Evolutionary conservation across 75 land plant species (phyloP), one percentile per base, ranked within the genome.

Genomic region (Isoetes taiwanensis): DNA sequence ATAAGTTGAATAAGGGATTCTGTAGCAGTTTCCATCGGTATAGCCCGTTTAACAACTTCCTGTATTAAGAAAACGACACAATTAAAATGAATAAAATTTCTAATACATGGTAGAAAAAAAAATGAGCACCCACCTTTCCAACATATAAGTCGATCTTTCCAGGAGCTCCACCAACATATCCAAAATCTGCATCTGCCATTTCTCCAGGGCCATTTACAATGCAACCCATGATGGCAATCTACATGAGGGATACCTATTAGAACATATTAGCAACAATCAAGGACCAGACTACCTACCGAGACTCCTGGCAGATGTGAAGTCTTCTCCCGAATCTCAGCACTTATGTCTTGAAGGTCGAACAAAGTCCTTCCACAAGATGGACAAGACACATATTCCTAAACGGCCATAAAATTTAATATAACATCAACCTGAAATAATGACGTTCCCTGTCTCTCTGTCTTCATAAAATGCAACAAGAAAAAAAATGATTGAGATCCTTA

Each of bases 221-320:
- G 72, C 98, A 93, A 31, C 98, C 98, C 98, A 93, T 93, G 40
- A 93, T 93, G 8, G 98, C 98, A 69, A 93, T 93, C 94, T 91
- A 74, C 59, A 32, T 70, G 25, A 26, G 27, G 12, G 28, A 57
- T 8, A 35, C 29, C 20, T 9, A 48, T 11, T 17, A 48, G 27
- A 54, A 29, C 29, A 29, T 12, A 30, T 54, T 30, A 34, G 19
- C 9, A 54, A 1, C 57, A 19, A 54, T 30, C 19, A 29, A 10
- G 10, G 30, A 2, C 20, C 56, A 29, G 11, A 42, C 19, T 24
- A 54, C 69, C 40, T 78, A 91, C 97, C 35, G 98, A 84, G 65
- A 93, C 98, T 54, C 98, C 98, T 34, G 98, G 98, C 61, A 93
- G 68, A 40, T 93, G 98, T 10, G 80, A 82, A 32, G 98, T 93